Percentiles rank a stretch among this genome's conserved stretches.
phyloP scores from a whole-genome alignment of 768 basidiomycete species.

The Russula virescens region DNA sequence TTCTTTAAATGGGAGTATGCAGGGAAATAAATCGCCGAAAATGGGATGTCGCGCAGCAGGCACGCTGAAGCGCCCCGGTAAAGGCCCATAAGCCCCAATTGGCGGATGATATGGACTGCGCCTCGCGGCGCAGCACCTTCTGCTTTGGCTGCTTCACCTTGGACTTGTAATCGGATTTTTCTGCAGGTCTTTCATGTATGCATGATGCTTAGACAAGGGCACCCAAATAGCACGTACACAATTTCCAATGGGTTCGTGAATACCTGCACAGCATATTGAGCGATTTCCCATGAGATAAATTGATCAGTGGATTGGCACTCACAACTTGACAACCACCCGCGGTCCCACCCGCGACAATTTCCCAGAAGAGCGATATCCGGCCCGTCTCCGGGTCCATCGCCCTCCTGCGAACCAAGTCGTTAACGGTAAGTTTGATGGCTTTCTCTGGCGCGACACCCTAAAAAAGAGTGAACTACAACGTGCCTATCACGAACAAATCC shows the following conservation, averaged over 20 bases:
- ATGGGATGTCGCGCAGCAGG: conserved; percentile 91
- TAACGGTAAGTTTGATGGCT: conserved; percentile 96
- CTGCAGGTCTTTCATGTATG: conserved; percentile 35
- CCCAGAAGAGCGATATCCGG: conserved; percentile 86
- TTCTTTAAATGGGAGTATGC: conserved; percentile 87
- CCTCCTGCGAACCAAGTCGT: conserved; percentile 79
- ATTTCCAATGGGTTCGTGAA: conserved; percentile 98
- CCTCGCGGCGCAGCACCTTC: conserved; percentile 79
- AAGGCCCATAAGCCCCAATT: conserved; percentile 85
- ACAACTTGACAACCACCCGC: conserved; percentile 99
- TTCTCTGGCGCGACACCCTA: conserved; percentile 92
- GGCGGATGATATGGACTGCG: conserved; percentile 87
- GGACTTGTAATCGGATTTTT: conserved; percentile 92
- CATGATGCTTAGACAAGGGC: background rate
- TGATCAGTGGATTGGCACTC: conserved; percentile 33
- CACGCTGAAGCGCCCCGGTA: conserved; percentile 94
- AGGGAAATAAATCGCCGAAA: conserved; percentile 90
- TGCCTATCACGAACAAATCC: background rate
- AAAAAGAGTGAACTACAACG: background rate
- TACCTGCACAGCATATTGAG: conserved; percentile 43
- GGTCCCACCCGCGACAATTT: conserved; percentile 82
- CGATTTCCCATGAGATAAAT: background rate
- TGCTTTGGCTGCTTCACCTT: conserved; percentile 87
- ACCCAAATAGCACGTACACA: conserved; percentile 50
- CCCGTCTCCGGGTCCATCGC: conserved; percentile 95